Conservation (phyloP, 208 protist genomes). For the Leishmania guyanensis region DNA sequence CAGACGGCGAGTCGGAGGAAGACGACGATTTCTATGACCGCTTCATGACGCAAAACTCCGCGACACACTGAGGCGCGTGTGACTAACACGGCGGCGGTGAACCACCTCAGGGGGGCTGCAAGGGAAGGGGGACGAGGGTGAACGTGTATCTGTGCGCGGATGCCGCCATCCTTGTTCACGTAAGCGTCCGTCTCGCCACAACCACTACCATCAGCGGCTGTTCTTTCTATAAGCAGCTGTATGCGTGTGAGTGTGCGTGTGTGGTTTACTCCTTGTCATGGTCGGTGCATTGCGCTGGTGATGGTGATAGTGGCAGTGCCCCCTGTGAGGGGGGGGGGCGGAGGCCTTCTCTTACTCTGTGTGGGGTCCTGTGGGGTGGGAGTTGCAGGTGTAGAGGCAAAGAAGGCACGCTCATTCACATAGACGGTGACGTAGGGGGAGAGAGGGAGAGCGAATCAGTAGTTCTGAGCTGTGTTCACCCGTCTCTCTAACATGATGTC, state of each 20-base stretch:
- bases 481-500: too few relatives aligned
- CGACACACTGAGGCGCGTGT: slow-evolving; percentile 29
- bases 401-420: too few relatives aligned
- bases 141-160: background rate
- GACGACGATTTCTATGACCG: slow-evolving; percentile 94
- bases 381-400: too few relatives aligned
- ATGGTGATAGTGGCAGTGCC: background rate
- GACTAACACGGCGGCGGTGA: background rate
- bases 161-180: background rate
- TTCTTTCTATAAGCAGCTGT: background rate
- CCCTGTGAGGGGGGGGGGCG: background rate
- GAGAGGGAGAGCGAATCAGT: too few relatives aligned
- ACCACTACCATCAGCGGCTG: background rate
- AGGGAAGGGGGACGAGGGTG: background rate
- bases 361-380: background rate
- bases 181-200: background rate
- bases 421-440: too few relatives aligned
- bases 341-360: background rate
- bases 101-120: background rate
- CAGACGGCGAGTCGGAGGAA: slow-evolving; percentile 52
- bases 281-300: background rate
- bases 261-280: background rate
- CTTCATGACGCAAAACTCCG: slow-evolving; percentile 86
- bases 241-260: background rate
- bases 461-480: too few relatives aligned